phyloP scores from a whole-genome alignment of 2,329 filamentous ascomycete species.

The Mollisiaceae sp. region DNA sequence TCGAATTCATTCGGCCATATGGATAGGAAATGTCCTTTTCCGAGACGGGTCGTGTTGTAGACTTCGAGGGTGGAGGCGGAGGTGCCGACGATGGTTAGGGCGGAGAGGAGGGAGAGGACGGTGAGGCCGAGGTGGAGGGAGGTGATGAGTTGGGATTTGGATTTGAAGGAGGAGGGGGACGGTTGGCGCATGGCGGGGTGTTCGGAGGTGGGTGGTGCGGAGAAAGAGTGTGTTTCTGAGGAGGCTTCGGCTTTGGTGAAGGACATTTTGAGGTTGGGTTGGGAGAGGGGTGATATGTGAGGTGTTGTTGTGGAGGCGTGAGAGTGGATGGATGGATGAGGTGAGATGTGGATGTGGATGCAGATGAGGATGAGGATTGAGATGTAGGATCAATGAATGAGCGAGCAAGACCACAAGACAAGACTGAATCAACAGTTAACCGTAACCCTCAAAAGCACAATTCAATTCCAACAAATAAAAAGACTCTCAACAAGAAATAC shows the following conservation, averaged over 20 bases:
- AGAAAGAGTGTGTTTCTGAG: not conserved
- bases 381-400: not conserved
- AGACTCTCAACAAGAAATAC: not conserved
- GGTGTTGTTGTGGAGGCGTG: not conserved
- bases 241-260: not conserved
- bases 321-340: not conserved
- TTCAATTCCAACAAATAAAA: not conserved
- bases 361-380: not conserved
- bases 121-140: constrained; percentile 54
- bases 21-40: constrained; percentile 55
- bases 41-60: constrained; percentile 58
- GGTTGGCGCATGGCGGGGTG: not conserved
- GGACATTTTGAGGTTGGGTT: not conserved
- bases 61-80: constrained; percentile 59
- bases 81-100: constrained; percentile 58
- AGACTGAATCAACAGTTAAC: constrained; percentile 10
- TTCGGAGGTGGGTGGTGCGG: not conserved
- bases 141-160: constrained; percentile 44
- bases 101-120: constrained; percentile 54
- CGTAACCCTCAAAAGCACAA: not conserved
- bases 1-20: constrained; percentile 65
- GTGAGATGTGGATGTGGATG: not conserved
- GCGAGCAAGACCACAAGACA: not conserved
- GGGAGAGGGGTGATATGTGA: not conserved
- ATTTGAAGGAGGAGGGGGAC: no score